Evolutionary conservation across 768 basidiomycete species (phyloP), one percentile per base, ranked within the genome.

Genomic region (Flagelloscypha sp.): DNA sequence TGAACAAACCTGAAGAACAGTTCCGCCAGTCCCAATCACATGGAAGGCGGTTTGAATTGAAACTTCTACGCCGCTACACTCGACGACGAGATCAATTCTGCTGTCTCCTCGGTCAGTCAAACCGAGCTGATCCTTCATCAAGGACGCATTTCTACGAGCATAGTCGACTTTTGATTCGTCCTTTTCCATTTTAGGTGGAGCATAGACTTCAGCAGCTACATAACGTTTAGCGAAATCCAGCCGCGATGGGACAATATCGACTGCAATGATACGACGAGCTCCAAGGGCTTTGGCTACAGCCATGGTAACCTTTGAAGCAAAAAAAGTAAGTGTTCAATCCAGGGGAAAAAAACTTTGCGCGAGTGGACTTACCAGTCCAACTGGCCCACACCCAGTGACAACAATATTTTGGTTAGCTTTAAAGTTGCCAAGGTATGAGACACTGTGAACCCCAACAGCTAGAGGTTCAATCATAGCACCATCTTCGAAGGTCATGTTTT

Each of bases 401-500:
- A 74, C 76, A 43, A 94, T 77, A 24, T 76, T 77, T 52, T 90
- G 78, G 48, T 76, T 77, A 24, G 84, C 67, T 31, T 71, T 72
- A 55, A 95, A 65, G 18, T 66, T 63, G 13, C 81, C 92, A 20
- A 92, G 66, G 45, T 72, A 85, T 35, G 76, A 69, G 20, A 95
- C 82, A 0, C 89, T 82, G 57, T 97, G 93, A 9, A 95, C 73
- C 3, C 78, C 94, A 17, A 97, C 94, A 16, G 93, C 79, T 25
- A 97, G 74, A 4, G 94, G 94, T 56, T 97, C 94, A 65, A 95
- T 90, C 86, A 97, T 84, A 5, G 94, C 92, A 21, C 93, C 94
- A 53, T 98, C 92, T 57, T 94, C 93, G 10, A 94, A 73, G 13
- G 81, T 74, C 31, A 97, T 75, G 50, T 76, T 68, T n/a, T 81